Conservation (phyloP, 75 land plant species). For the Larix kaempferi region DNA sequence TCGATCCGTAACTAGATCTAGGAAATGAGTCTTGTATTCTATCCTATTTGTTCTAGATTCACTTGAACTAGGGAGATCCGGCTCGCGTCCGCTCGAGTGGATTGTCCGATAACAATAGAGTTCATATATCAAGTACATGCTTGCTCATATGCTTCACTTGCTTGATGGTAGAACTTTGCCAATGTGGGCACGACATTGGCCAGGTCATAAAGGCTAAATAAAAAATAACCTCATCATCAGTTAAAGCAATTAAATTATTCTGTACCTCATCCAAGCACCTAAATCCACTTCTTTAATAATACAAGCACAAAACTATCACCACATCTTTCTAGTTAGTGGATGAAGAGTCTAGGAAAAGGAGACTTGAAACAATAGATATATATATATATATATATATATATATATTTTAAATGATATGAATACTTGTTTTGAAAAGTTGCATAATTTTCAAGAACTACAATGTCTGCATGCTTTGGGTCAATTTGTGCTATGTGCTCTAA, state of each 20-base stretch:
- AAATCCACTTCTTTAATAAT: background rate
- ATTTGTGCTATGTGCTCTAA: slow-evolving; percentile 84
- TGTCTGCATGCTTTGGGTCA: slow-evolving; percentile 87
- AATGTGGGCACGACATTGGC: slow-evolving; percentile 92
- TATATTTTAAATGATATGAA: background rate
- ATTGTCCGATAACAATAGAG: no score
- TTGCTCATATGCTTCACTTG: slow-evolving; percentile 97
- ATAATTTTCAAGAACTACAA: slow-evolving; percentile 92
- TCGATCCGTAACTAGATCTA: no score
- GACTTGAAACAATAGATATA: slow-evolving; percentile 2
- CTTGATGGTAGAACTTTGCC: slow-evolving; percentile 93
- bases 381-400: background rate
- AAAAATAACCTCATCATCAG: slow-evolving; percentile 4
- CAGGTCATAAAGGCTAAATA: slow-evolving; percentile 86
- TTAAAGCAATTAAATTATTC: background rate
- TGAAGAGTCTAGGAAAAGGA: background rate
- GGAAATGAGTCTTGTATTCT: no score
- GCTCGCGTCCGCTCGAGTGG: no score
- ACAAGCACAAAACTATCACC: slow-evolving; percentile 85
- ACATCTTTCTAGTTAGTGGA: slow-evolving; percentile 71
- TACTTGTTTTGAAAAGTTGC: slow-evolving; percentile 99
- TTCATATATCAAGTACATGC: slow-evolving; percentile 87
- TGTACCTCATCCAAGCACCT: background rate
- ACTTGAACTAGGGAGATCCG: no score
- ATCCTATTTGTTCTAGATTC: no score